phyloP scores from a whole-genome alignment of 441 rosid species.

The Arabidopsis lyrata region DNA sequence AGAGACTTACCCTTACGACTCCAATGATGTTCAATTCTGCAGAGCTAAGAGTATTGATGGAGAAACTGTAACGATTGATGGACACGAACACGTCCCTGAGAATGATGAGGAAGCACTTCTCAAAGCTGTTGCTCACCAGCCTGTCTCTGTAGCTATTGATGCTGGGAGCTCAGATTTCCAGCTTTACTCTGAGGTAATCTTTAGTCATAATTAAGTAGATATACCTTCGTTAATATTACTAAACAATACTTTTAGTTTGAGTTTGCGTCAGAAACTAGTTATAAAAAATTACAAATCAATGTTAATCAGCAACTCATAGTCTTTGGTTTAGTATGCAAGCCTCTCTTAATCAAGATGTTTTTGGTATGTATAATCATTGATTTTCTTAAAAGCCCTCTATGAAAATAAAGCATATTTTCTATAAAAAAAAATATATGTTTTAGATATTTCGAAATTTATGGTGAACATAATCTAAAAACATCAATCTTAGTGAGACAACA shows the following conservation, averaged over 20 bases:
- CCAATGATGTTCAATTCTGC: conserved; percentile 58
- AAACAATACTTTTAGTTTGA: neutral
- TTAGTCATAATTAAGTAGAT: neutral
- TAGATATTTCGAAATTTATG: neutral
- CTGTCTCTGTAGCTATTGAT: conserved; percentile 87
- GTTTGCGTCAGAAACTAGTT: neutral
- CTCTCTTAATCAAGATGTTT: neutral
- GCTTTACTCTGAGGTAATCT: conserved; percentile 84
- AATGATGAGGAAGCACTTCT: conserved; percentile 73
- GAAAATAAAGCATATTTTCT: neutral
- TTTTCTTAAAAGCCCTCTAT: neutral
- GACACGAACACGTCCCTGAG: conserved; percentile 71
- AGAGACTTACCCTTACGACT: conserved; percentile 65
- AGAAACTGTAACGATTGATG: conserved; percentile 67
- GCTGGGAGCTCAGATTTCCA: conserved; percentile 82
- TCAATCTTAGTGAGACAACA: neutral
- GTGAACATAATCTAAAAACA: conserved; percentile 12
- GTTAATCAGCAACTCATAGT: neutral
- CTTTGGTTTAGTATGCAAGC: neutral
- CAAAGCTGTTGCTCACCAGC: conserved; percentile 79
- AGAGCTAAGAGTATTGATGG: conserved; percentile 49
- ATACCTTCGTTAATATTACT: neutral
- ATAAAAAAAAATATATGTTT: neutral
- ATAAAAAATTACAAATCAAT: neutral
- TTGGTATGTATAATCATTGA: neutral